phyloP scores from a whole-genome alignment of 1,139 yeast genomes.

The Arxiozyma bovina region DNA sequence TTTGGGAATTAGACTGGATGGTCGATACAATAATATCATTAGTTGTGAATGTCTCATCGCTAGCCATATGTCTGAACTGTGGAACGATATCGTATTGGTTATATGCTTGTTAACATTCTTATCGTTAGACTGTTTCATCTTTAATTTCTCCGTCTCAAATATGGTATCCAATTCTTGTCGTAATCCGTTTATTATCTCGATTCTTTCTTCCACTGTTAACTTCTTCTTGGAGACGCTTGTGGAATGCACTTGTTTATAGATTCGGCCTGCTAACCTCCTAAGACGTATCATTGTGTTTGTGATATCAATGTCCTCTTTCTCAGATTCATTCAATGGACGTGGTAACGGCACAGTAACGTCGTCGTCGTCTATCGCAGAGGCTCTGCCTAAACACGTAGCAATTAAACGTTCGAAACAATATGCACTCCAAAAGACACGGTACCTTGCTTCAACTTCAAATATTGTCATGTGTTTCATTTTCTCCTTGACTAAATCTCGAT shows the following conservation, averaged over 20 bases:
- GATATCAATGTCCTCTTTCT: conserved; percentile 34
- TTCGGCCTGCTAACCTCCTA: conserved; percentile 37
- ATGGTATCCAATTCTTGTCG: conserved; percentile 38
- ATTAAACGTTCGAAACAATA: conserved; percentile 41
- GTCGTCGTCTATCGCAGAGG: conserved; percentile 39
- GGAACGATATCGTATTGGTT: conserved; percentile 29
- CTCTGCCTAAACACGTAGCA: conserved; percentile 39
- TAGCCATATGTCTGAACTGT: conserved; percentile 40
- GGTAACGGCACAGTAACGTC: conserved; percentile 42
- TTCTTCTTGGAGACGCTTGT: conserved; percentile 31
- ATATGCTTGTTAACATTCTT: conserved; percentile 11
- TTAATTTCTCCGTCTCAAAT: conserved; percentile 30
- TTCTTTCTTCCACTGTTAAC: conserved; percentile 27
- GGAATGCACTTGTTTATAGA: conserved; percentile 38
- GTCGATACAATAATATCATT: conserved; percentile 38
- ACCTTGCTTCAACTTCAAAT: conserved; percentile 35
- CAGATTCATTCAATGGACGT: conserved; percentile 33
- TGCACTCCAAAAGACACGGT: conserved; percentile 44
- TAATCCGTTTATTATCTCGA: conserved; percentile 28
- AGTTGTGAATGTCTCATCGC: conserved; percentile 40
- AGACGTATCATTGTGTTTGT: conserved; percentile 36
- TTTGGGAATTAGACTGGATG: conserved; percentile 39
- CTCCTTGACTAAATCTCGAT: conserved; percentile 31
- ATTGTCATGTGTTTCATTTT: conserved; percentile 26
- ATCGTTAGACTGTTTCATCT: conserved; percentile 19